Conservation (phyloP, 176 grass and related monocot genomes). For the Calamus simplicifolius region DNA sequence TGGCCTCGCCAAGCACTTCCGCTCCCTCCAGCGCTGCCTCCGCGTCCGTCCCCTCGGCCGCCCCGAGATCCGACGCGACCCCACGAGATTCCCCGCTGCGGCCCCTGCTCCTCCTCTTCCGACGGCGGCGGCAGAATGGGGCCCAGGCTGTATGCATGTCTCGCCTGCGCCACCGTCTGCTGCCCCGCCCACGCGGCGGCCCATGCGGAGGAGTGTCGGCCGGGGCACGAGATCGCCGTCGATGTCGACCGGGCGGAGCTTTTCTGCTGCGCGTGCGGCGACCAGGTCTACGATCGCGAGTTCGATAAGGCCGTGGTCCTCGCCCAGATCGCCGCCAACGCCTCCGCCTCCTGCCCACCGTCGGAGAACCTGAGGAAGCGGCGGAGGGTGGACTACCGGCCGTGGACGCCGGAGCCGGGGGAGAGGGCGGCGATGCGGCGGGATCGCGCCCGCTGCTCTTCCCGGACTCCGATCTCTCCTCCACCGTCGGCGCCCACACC, state of each 20-base stretch:
- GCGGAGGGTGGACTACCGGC: slow-evolving; percentile 59
- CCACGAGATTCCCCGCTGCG: slow-evolving; percentile 49
- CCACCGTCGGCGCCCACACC: slow-evolving; percentile 30
- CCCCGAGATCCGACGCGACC: slow-evolving; percentile 63
- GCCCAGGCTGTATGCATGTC: slow-evolving; percentile 51
- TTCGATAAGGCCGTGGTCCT: slow-evolving; percentile 81
- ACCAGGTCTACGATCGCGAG: slow-evolving; percentile 88
- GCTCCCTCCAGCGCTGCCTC: slow-evolving; percentile 78
- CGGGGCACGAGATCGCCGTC: slow-evolving; percentile 84
- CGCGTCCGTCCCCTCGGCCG: slow-evolving; percentile 58
- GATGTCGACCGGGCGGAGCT: slow-evolving; percentile 87
- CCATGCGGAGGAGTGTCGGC: slow-evolving; percentile 29
- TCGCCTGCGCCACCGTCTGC: slow-evolving; percentile 67
- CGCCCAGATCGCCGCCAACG: slow-evolving; percentile 32
- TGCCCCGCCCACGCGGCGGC: slow-evolving; percentile 51
- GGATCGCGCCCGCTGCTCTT: slow-evolving; percentile 13
- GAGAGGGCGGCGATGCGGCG: slow-evolving; percentile 12
- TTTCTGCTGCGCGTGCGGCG: slow-evolving; percentile 73
- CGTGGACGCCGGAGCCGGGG: slow-evolving; percentile 56
- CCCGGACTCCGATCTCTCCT: slow-evolving; percentile 2
- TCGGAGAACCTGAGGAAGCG: slow-evolving; percentile 38
- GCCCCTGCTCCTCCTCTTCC: slow-evolving; percentile 27
- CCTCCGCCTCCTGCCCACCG: neutral
- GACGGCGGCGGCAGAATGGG: slow-evolving; percentile 5
- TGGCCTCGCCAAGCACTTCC: slow-evolving; percentile 27